These are phyloP conservation scores for Juncus effusus DNA, from an alignment of 176 grass and related monocot species.

Conservation along the genomic window DNA sequence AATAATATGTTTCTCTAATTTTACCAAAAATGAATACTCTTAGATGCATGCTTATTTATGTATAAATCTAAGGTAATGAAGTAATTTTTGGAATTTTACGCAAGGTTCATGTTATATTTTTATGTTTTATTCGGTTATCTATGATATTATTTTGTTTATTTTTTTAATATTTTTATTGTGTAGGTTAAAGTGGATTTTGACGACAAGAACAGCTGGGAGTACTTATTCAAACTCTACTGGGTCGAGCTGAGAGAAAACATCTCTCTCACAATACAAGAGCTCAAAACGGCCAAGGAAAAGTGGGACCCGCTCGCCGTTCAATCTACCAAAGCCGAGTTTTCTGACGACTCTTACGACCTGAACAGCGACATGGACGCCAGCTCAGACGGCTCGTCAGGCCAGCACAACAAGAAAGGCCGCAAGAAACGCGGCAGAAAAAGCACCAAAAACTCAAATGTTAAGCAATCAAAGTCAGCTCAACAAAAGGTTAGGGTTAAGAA, in stretches of 20 bases:
- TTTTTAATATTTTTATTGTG: constrained; percentile 16
- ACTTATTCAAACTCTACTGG: constrained; percentile 99
- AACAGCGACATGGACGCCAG: constrained; percentile 58
- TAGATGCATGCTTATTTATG: too few relatives aligned
- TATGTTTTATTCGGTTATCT: too few relatives aligned
- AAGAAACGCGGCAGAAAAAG: constrained; percentile 58
- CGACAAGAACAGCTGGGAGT: constrained; percentile 96
- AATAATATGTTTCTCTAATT: too few relatives aligned
- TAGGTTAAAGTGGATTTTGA: constrained; percentile 92
- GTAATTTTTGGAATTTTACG: too few relatives aligned
- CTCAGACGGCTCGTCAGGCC: constrained; percentile 57
- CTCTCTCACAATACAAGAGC: constrained; percentile 67
- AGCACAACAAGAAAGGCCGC: constrained; percentile 32
- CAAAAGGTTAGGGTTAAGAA: constrained; percentile 26
- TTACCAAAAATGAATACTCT: too few relatives aligned
- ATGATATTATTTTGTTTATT: neutral
- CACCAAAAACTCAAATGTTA: constrained; percentile 33
- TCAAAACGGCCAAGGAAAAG: constrained; percentile 55
- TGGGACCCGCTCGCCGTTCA: constrained; percentile 50
- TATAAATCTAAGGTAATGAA: too few relatives aligned
- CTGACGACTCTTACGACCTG: constrained; percentile 76
- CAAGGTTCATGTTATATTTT: too few relatives aligned
- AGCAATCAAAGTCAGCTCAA: constrained; percentile 37
- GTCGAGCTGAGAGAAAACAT: constrained; percentile 77
- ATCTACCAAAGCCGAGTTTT: constrained; percentile 59